A percentile compares a stretch with the other conserved stretches of the same genome.
Evolutionary conservation across 1,284 basidiomycete species (phyloP).

Genomic region (Melampsora americana): DNA sequence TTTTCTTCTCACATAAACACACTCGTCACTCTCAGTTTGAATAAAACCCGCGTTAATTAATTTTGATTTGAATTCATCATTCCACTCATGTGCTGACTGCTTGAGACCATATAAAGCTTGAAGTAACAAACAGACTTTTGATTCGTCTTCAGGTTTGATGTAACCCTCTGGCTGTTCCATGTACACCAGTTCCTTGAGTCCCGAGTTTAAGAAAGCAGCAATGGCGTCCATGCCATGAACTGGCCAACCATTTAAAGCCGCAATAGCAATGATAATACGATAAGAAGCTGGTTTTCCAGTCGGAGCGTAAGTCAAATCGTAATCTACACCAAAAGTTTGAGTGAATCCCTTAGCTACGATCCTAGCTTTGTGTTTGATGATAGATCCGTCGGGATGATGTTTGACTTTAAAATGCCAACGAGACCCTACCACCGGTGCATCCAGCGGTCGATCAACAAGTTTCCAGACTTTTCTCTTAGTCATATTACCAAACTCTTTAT

Average conservation of each 20-base stretch:
- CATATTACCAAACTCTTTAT: constrained; percentile 3
- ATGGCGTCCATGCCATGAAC: no score
- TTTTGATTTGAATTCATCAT: not conserved
- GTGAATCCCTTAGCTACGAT: no score
- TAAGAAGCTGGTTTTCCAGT: not conserved
- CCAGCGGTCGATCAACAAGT: not conserved
- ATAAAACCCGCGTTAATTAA: not conserved
- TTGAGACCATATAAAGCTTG: not conserved
- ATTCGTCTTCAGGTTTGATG: not conserved
- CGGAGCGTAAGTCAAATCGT: not conserved
- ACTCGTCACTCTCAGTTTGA: not conserved
- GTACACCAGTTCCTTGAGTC: not conserved
- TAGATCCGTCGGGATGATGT: no score
- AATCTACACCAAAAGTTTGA: constrained; percentile 4
- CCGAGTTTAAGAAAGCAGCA: not conserved
- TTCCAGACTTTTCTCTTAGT: not conserved
- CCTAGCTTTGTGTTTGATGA: no score
- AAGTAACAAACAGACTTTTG: not conserved
- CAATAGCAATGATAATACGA: not conserved
- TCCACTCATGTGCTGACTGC: not conserved
- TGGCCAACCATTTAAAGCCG: not conserved
- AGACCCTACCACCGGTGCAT: not conserved
- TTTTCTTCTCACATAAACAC: not conserved
- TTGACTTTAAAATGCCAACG: no score
- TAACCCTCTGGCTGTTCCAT: not conserved